Percentiles rank a stretch among this genome's conserved stretches.
phyloP scores from a whole-genome alignment of 306 rosid species.

The Dalbergia oliveri region DNA sequence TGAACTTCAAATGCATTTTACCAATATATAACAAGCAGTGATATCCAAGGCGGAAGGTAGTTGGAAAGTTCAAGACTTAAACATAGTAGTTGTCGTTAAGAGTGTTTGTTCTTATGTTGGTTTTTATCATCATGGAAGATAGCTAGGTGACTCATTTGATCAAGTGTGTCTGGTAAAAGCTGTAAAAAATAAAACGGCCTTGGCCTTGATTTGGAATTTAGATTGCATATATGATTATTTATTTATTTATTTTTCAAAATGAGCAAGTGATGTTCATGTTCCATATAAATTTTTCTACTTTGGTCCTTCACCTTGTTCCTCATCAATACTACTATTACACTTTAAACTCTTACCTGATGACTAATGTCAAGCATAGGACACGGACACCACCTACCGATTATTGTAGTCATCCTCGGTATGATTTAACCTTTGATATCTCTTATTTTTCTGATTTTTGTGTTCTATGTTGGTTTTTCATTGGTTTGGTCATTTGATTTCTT shows the following conservation, averaged over 20 bases:
- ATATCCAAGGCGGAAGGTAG: neutral
- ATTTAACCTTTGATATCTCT: neutral
- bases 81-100: neutral
- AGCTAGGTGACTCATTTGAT: no score
- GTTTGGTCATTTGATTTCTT: no score
- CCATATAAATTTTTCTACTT: neutral
- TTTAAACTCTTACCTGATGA: slow-evolving; percentile 9
- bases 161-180: no score
- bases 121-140: neutral
- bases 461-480: no score
- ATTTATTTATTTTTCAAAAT: neutral
- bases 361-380: slow-evolving; percentile 40
- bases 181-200: neutral
- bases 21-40: neutral
- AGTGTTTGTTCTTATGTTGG: neutral
- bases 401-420: neutral
- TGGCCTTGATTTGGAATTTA: neutral
- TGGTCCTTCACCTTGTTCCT: slow-evolving; percentile 17
- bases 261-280: neutral
- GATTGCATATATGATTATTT: neutral
- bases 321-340: neutral
- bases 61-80: neutral
- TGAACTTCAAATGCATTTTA: neutral
- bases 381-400: no score
- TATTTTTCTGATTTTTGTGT: no score